Base-by-base conservation (phyloP, 352 stramenopile genomes). In the Albugo candida region DNA sequence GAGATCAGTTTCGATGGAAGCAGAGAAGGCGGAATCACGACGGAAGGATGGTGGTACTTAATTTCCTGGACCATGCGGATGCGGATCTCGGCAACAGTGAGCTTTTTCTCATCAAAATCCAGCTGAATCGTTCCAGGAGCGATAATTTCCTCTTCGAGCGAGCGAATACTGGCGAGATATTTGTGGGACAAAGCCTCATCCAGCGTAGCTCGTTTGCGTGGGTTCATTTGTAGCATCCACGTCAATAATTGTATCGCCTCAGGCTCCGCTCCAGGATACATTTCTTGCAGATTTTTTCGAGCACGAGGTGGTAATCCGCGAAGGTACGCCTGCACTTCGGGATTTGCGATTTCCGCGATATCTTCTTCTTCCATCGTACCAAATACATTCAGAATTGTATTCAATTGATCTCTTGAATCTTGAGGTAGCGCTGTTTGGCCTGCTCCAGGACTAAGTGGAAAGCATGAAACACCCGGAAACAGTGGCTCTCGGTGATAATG, bases 401-500 rank as follows among this genome's bases (percentile, higher is more conserved):
- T 91, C 12, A 91, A 59, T 48, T 91, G 77, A 47, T 91, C 77
- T 21, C 76, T 72, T 41, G 74, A 87, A 58, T 91, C 77, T 39
- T 91, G 77, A 5, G 77, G 77, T 24, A 91, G 48, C 18, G 74
- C 74, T 11, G 79, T 67, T 41, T 87, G 75, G 10, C 72, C 70
- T 20, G 70, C 72, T 12, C 77, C 77, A 41, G 77, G 77, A 39
- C 74, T 87, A 34, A 91, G 48, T 21, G 74, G 77, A 48, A 91
- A 91, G 51, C 77, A 97, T 38, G 82, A 94, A 5, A 95, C 87
- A 36, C 92, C 92, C 0, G 92, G 92, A 66, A 97, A 97, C 24
- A 97, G 57, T 39, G 92, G 88, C 37, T 93, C 76, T 31, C 92
- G 74, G 58, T 97, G 81, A 70, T 96, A 89, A 60, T 97, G 93